Percentiles rank a stretch among this genome's conserved stretches.
phyloP scores from a whole-genome alignment of 257 asterid genomes.

The Gardenia jasminoides region DNA sequence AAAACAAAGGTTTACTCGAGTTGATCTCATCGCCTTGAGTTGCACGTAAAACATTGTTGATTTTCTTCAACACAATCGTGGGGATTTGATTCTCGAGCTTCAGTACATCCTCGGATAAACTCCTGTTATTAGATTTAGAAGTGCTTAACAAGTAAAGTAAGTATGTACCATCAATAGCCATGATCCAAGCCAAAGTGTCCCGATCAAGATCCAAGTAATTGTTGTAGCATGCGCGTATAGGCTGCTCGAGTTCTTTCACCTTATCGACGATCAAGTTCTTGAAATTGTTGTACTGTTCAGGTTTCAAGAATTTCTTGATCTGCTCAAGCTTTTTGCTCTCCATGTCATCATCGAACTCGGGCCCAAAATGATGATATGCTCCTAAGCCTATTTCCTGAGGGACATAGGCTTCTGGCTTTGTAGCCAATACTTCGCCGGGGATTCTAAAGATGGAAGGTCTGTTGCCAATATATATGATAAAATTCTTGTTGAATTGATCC shows the following conservation, averaged over 20 bases:
- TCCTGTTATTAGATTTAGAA: neutral
- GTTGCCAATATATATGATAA: neutral
- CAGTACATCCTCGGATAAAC: constrained; percentile 21
- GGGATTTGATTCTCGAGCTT: constrained; percentile 58
- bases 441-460: constrained; percentile 22
- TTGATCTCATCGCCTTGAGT: neutral
- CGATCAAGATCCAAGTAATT: constrained; percentile 32
- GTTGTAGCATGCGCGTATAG: constrained; percentile 23
- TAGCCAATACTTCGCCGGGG: constrained; percentile 17
- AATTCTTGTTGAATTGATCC: neutral
- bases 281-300: constrained; percentile 6
- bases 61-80: constrained; percentile 12
- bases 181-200: constrained; percentile 29
- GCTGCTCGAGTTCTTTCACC: constrained; percentile 20
- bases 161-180: constrained; percentile 32
- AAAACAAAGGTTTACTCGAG: neutral
- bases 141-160: constrained; percentile 28
- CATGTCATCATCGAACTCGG: constrained; percentile 27
- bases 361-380: constrained; percentile 42
- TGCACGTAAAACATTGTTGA: constrained; percentile 4
- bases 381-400: constrained; percentile 37
- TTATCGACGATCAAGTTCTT: neutral
- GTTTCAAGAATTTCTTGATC: constrained; percentile 6
- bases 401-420: constrained; percentile 35
- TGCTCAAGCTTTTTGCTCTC: constrained; percentile 31